phyloP scores from a whole-genome alignment of 148 eudicot species.

The Persicaria maculosa region DNA sequence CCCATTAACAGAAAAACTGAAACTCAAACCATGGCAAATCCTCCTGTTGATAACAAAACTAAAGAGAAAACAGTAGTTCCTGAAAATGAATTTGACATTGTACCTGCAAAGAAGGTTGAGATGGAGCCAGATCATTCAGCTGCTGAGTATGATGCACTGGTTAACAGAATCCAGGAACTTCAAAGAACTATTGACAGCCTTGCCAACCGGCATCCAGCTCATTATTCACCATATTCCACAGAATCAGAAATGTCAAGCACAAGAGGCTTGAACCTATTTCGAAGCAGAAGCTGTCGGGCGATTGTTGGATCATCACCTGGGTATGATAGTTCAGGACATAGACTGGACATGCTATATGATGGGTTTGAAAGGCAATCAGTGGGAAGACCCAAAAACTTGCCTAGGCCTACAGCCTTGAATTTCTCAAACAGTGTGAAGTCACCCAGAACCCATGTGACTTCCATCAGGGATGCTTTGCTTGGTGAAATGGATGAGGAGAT shows the following conservation, averaged over 20 bases:
- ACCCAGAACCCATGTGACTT: slow-evolving; percentile 16
- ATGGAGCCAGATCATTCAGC: slow-evolving; percentile 16
- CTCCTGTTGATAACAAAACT: slow-evolving; percentile 8
- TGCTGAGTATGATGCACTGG: slow-evolving; percentile 31
- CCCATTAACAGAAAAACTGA: slow-evolving; percentile 18
- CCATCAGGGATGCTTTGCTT: slow-evolving; percentile 25
- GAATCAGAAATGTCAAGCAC: slow-evolving; percentile 30
- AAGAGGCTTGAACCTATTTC: slow-evolving; percentile 22
- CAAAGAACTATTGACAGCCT: slow-evolving; percentile 43
- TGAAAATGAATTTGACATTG: neutral
- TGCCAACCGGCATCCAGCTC: slow-evolving; percentile 24
- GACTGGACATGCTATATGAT: slow-evolving; percentile 18
- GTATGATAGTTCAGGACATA: slow-evolving; percentile 23
- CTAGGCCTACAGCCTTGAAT: slow-evolving; percentile 17
- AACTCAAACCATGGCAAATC: slow-evolving; percentile 7
- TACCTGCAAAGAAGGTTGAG: slow-evolving; percentile 23
- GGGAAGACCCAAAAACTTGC: slow-evolving; percentile 30
- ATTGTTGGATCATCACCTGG: slow-evolving; percentile 22
- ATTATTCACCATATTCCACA: slow-evolving; percentile 35
- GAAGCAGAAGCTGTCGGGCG: slow-evolving; percentile 66
- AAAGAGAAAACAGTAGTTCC: neutral
- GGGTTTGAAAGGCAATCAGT: slow-evolving; percentile 29
- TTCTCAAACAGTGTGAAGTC: slow-evolving; percentile 16
- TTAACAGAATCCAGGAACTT: slow-evolving; percentile 42
- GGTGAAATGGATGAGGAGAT: slow-evolving; percentile 31